Evolutionary conservation across 768 basidiomycete genomes (phyloP).

Genomic region (Rhizopogon rudus): DNA sequence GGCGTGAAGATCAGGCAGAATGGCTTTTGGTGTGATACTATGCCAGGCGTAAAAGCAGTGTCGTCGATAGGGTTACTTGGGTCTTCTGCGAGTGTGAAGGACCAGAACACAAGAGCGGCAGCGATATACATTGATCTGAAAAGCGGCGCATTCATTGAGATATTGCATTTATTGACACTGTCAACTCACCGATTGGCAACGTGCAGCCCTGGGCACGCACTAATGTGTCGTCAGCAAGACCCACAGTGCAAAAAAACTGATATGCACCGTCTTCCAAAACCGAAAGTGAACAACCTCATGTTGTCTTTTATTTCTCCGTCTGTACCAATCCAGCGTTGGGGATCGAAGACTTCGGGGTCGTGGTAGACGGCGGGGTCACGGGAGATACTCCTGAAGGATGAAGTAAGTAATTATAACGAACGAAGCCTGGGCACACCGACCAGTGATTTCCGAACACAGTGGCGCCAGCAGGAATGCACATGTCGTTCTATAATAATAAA

Average conservation of each 20-base stretch:
- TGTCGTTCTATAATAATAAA: slow-evolving; percentile 22
- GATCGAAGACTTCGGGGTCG: slow-evolving; percentile 48
- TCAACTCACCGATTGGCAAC: slow-evolving; percentile 25
- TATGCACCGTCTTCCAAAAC: slow-evolving; percentile 42
- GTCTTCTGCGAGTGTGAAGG: slow-evolving; percentile 49
- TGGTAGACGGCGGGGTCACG: slow-evolving; percentile 47
- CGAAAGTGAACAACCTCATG: slow-evolving; percentile 41
- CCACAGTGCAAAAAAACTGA: background rate
- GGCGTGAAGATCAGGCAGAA: slow-evolving; percentile 55
- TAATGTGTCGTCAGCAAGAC: slow-evolving; percentile 7
- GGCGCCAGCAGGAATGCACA: slow-evolving; percentile 30
- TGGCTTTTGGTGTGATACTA: slow-evolving; percentile 58
- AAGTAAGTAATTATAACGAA: background rate
- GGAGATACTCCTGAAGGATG: slow-evolving; percentile 34
- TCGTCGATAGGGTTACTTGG: slow-evolving; percentile 51
- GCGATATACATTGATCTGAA: slow-evolving; percentile 60
- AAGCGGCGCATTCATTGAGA: background rate
- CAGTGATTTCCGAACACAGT: slow-evolving; percentile 29
- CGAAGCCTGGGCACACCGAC: slow-evolving; percentile 4
- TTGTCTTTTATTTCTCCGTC: slow-evolving; percentile 40
- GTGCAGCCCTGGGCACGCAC: slow-evolving; percentile 56
- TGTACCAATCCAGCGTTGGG: slow-evolving; percentile 45
- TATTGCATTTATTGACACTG: background rate
- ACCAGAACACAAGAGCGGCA: slow-evolving; percentile 58
- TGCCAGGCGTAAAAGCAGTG: slow-evolving; percentile 55